Evolutionary conservation across 1,139 yeast genomes (phyloP).

Genomic region (Zhuliangozyma blackwelliae): DNA sequence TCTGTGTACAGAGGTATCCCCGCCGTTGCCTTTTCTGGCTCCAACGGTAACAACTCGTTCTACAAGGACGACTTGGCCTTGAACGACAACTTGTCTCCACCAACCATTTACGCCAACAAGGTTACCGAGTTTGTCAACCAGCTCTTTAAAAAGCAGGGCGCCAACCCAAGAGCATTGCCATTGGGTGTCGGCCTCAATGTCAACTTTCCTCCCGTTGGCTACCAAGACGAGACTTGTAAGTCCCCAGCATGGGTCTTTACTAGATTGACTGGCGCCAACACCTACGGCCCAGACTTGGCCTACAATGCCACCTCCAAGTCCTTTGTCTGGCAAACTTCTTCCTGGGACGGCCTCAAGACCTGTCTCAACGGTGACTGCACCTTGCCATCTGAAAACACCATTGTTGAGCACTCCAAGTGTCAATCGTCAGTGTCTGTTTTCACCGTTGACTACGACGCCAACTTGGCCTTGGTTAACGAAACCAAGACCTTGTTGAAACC

Average conservation of each 20-base stretch:
- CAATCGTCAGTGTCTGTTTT: conserved; percentile 34
- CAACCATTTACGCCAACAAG: conserved; percentile 33
- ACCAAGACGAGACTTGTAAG: conserved; percentile 27
- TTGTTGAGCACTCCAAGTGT: conserved; percentile 23
- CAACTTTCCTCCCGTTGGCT: conserved; percentile 40
- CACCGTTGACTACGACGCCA: conserved; percentile 41
- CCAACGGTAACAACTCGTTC: conserved; percentile 41
- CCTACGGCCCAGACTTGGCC: conserved; percentile 24
- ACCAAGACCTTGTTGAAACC: conserved; percentile 24
- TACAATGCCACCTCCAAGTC: conserved; percentile 28
- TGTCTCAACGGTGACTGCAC: conserved; percentile 34
- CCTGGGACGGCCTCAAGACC: conserved; percentile 18
- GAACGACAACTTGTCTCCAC: conserved; percentile 27
- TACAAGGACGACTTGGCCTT: conserved; percentile 33
- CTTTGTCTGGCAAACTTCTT: conserved; percentile 13
- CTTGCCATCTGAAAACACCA: conserved; percentile 32
- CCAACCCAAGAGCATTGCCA: conserved; percentile 31
- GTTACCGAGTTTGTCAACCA: conserved; percentile 29
- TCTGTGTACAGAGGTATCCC: conserved; percentile 42
- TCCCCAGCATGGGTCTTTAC: conserved; percentile 32
- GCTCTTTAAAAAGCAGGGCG: conserved; percentile 29
- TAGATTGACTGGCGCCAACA: conserved; percentile 33
- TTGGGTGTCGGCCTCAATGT: conserved; percentile 39
- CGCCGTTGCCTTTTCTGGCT: conserved; percentile 43
- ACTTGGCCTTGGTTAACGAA: conserved; percentile 21